A percentile compares a stretch with the other conserved stretches of the same genome.
Conservation (phyloP, 208 protist species). For the Trypanosomatidae sp. region DNA sequence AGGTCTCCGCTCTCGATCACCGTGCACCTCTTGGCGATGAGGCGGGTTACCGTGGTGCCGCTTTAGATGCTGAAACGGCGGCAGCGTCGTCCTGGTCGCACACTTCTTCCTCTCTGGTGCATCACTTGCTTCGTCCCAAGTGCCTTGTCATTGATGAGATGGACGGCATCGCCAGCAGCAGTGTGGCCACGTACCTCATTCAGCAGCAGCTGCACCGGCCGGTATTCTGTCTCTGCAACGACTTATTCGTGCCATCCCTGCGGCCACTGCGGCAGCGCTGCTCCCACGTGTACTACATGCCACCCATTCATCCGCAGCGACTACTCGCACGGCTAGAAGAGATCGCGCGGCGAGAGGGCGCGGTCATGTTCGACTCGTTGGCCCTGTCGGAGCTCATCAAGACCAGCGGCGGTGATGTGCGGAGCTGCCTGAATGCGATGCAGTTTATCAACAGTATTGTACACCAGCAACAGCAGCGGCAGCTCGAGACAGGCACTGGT, state of each 20-base stretch:
- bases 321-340: conserved; percentile 65
- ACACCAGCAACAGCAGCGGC: conserved; percentile 11
- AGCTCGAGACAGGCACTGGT: background rate
- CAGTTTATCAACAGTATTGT: conserved; percentile 61
- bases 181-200: conserved; percentile 61
- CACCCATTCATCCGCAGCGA: conserved; percentile 67
- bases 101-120: conserved; percentile 38
- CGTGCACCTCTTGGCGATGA: background rate
- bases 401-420: conserved; percentile 69
- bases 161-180: conserved; percentile 79
- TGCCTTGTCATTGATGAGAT: conserved; percentile 92
- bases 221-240: conserved; percentile 88
- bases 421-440: conserved; percentile 87
- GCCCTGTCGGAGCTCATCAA: conserved; percentile 63
- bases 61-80: background rate
- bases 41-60: background rate
- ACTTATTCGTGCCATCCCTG: conserved; percentile 79
- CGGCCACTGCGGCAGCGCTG: conserved; percentile 61
- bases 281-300: conserved; percentile 54
- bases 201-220: conserved; percentile 60
- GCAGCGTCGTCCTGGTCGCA: background rate
- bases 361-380: conserved; percentile 33
- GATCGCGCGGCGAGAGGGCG: conserved; percentile 37
- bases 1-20: background rate
- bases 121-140: conserved; percentile 68